Conservation (phyloP, 129 eudicot species). For the Escallonia herrerae region DNA sequence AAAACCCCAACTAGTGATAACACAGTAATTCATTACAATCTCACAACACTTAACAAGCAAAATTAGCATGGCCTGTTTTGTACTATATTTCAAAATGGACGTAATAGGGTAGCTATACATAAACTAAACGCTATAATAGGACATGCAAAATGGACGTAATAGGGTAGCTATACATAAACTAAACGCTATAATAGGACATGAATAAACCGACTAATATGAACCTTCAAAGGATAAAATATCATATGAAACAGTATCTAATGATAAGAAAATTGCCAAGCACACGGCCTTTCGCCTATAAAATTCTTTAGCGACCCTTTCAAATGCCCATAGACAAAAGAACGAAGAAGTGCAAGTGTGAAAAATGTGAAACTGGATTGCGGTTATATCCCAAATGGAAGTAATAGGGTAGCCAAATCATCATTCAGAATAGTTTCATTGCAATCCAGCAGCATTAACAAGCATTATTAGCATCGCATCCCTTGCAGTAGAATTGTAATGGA, state of each 20-base stretch:
- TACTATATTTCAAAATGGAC: background rate
- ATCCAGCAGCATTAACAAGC: too few relatives aligned
- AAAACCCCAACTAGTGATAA: background rate
- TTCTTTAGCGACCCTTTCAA: too few relatives aligned
- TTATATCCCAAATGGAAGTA: too few relatives aligned
- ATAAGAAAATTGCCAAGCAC: too few relatives aligned
- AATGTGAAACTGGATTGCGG: background rate
- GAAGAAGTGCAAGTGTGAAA: background rate
- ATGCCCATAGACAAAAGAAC: background rate
- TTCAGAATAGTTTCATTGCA: too few relatives aligned
- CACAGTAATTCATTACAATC: too few relatives aligned
- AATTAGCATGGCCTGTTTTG: background rate
- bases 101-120: background rate
- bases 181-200: background rate
- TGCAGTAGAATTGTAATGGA: too few relatives aligned
- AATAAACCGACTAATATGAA: background rate
- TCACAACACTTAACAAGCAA: background rate
- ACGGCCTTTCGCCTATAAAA: too few relatives aligned
- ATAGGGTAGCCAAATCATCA: background rate
- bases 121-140: too few relatives aligned
- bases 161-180: background rate
- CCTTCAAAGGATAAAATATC: background rate
- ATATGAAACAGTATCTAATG: too few relatives aligned
- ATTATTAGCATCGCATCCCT: too few relatives aligned
- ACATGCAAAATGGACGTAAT: too few relatives aligned